These are phyloP conservation scores for Acmispon strigosus DNA, from an alignment of 306 rosid genomes.

Conservation along the genomic window DNA sequence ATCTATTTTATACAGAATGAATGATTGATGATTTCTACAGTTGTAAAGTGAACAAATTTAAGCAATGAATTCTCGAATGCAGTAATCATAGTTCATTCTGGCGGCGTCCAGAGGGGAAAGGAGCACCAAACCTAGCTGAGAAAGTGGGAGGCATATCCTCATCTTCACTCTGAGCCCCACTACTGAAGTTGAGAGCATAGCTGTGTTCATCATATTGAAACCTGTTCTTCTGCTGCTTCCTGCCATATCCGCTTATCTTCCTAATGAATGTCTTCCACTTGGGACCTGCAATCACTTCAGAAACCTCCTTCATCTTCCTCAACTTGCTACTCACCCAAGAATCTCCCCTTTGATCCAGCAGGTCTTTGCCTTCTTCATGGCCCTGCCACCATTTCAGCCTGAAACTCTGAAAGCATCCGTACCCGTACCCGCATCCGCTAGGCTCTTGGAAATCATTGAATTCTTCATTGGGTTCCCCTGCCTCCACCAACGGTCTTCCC, in stretches of 20 bases:
- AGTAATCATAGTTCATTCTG: constrained; percentile 3
- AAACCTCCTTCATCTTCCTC: constrained; percentile 38
- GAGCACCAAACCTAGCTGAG: constrained; percentile 42
- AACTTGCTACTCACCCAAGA: constrained; percentile 38
- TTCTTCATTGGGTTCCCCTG: constrained; percentile 2
- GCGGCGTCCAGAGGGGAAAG: constrained; percentile 15
- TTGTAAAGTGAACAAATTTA: not conserved
- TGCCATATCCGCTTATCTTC: constrained; percentile 35
- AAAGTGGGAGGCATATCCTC: constrained; percentile 38
- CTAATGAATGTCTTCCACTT: constrained; percentile 71
- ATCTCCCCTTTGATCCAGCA: constrained; percentile 22
- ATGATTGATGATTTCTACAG: not conserved
- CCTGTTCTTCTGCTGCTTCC: constrained; percentile 32
- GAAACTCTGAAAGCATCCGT: constrained; percentile 38
- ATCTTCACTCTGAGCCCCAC: constrained; percentile 38
- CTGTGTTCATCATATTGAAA: constrained; percentile 62
- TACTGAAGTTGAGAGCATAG: constrained; percentile 65
- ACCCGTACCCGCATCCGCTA: constrained; percentile 43
- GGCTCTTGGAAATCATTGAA: constrained; percentile 24
- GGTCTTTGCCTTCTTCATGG: constrained; percentile 2
- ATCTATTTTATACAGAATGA: constrained; percentile 12
- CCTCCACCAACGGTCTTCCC: constrained; percentile 22
- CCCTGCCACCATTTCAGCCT: constrained; percentile 17
- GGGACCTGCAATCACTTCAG: constrained; percentile 57
- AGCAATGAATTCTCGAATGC: not conserved